These are phyloP conservation scores for Tuber aestivum DNA, from an alignment of 495 filamentous ascomycete species.

Conservation along the genomic window DNA sequence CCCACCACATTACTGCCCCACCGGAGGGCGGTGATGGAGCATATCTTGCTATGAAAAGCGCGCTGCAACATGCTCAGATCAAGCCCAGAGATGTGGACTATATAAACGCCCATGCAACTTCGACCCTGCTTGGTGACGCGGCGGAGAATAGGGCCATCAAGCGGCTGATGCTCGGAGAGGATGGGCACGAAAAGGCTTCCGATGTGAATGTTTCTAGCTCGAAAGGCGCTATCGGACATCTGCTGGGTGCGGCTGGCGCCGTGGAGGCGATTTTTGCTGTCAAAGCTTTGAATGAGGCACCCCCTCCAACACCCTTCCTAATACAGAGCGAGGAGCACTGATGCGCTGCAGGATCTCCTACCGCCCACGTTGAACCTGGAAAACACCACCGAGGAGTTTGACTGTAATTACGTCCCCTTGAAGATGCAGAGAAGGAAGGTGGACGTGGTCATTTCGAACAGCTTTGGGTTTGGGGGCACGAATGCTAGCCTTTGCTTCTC, in stretches of 20 bases:
- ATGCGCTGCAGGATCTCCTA: conserved; percentile 57
- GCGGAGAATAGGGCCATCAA: conserved; percentile 85
- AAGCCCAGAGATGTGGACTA: conserved; percentile 72
- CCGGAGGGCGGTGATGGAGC: conserved; percentile 75
- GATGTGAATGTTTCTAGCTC: conserved; percentile 84
- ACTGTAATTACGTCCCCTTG: conserved; percentile 81
- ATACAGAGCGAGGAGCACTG: neutral
- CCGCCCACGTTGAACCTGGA: conserved; percentile 81
- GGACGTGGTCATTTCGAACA: conserved; percentile 78
- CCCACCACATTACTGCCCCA: conserved; percentile 87
- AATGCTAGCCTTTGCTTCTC: conserved; percentile 86
- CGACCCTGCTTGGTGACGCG: conserved; percentile 73
- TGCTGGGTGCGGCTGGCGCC: conserved; percentile 84
- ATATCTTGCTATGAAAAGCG: conserved; percentile 73
- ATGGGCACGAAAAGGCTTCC: conserved; percentile 56
- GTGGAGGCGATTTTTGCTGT: conserved; percentile 82
- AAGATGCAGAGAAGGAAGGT: conserved; percentile 63
- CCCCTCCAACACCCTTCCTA: conserved; percentile 39
- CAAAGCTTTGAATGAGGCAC: conserved; percentile 67
- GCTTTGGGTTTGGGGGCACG: conserved; percentile 96
- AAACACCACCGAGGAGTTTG: conserved; percentile 55
- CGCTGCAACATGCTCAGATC: conserved; percentile 65
- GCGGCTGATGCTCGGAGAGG: conserved; percentile 64
- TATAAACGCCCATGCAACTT: conserved; percentile 92
- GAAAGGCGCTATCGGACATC: conserved; percentile 87